phyloP scores from a whole-genome alignment of 768 basidiomycete species.

The Mycena rosella region DNA sequence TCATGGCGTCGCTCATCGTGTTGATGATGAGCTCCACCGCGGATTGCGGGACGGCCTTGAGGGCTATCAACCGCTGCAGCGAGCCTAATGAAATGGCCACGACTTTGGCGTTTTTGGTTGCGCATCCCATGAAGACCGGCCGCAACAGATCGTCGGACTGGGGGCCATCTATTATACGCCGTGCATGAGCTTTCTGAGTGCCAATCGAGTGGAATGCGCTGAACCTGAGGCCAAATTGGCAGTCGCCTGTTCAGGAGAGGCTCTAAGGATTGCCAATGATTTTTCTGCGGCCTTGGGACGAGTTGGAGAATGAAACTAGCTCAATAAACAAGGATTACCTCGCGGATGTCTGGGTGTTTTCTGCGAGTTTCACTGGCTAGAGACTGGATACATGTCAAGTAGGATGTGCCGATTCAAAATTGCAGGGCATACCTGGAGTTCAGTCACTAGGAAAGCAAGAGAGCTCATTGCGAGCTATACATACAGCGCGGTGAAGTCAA shows the following conservation, averaged over 20 bases:
- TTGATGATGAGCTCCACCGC: conserved; percentile 84
- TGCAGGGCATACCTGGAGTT: conserved; percentile 68
- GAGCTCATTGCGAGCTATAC: conserved; percentile 65
- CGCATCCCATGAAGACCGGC: conserved; percentile 95
- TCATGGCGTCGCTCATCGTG: conserved; percentile 90
- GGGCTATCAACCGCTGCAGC: conserved; percentile 88
- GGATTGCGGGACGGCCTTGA: conserved; percentile 86
- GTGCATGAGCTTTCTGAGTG: conserved; percentile 12
- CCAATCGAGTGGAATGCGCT: conserved; percentile 38
- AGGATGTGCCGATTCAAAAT: conserved; percentile 10
- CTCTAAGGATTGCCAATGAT: conserved; percentile 81
- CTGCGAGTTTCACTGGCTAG: conserved; percentile 90
- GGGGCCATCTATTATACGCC: conserved; percentile 74
- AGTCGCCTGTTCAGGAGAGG: conserved; percentile 86
- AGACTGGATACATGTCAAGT: conserved; percentile 62
- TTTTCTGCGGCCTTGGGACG: conserved; percentile 82
- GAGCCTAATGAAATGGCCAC: conserved; percentile 93
- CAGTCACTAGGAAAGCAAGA: conserved; percentile 77
- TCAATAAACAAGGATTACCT: conserved; percentile 51
- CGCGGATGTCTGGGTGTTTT: conserved; percentile 93
- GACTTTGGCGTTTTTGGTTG: conserved; percentile 94
- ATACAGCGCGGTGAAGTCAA: not conserved
- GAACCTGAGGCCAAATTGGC: conserved; percentile 79
- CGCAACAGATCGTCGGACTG: conserved; percentile 85
- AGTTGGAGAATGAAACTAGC: conserved; percentile 24